These are phyloP conservation scores for Rhodotorula sp. DNA, from an alignment of 1,284 basidiomycete species.

Conservation along the genomic window DNA sequence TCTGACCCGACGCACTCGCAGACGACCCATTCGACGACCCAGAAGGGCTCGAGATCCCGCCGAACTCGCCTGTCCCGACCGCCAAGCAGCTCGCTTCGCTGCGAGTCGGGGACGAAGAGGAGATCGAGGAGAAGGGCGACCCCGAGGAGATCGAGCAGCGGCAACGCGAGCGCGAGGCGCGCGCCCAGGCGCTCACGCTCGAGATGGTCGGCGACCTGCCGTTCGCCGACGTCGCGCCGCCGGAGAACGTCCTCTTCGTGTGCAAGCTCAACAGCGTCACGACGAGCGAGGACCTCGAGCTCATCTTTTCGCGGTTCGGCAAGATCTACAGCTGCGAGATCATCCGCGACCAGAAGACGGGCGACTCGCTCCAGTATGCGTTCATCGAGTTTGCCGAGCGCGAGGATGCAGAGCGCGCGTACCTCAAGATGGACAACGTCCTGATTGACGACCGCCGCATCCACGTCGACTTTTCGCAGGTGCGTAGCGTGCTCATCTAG, in stretches of 20 bases:
- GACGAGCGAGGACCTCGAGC: conserved; percentile 89
- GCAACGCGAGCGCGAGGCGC: conserved; percentile 79
- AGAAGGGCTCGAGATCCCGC: conserved; percentile 67
- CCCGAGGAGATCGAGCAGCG: conserved; percentile 76
- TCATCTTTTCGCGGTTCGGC: conserved; percentile 96
- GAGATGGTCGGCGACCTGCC: conserved; percentile 99
- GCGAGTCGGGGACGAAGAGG: conserved; percentile 84
- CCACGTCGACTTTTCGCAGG: conserved; percentile 87
- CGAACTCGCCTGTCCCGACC: conserved; percentile 66
- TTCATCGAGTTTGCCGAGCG: conserved; percentile 97
- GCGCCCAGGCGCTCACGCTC: conserved; percentile 89
- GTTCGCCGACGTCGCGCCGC: conserved; percentile 95
- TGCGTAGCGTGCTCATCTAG: conserved; percentile 51
- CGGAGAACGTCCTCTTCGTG: conserved; percentile 97
- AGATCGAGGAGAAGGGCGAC: conserved; percentile 56
- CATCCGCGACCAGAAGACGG: conserved; percentile 91
- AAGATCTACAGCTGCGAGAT: conserved; percentile 96
- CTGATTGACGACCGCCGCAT: conserved; percentile 97
- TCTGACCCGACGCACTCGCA: too few relatives aligned
- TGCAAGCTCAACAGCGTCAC: conserved; percentile 98
- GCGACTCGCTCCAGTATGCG: conserved; percentile 95
- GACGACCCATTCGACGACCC: conserved; percentile 96
- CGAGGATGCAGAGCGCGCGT: conserved; percentile 93
- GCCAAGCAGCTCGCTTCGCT: conserved; percentile 51
- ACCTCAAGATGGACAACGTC: conserved; percentile 99